Conservation (phyloP, 192 early-diverging fungal species). For the Pilaira anomala region DNA sequence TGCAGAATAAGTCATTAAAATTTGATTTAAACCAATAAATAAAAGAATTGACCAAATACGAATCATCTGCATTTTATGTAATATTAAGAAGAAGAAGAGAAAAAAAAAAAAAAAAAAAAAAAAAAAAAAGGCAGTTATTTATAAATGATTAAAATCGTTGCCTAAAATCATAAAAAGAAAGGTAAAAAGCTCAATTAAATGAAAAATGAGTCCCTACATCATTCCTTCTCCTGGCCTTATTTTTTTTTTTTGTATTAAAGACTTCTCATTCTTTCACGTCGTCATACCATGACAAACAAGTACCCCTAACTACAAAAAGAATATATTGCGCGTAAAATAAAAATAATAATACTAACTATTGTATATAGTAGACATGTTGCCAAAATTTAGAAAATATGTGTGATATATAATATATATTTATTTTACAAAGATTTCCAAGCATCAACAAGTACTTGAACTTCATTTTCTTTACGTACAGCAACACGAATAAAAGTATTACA, state of each 20-base stretch:
- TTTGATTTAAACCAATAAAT: too few species aligned
- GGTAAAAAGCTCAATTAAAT: conserved; percentile 14
- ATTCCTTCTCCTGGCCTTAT: not conserved
- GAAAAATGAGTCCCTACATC: conserved; percentile 3
- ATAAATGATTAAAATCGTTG: conserved; percentile 4
- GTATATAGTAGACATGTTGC: too few species aligned
- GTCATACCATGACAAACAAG: too few species aligned
- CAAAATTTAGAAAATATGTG: too few species aligned
- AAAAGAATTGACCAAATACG: too few species aligned
- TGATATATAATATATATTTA: not conserved
- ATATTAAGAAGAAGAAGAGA: not conserved
- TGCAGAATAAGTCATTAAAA: too few species aligned
- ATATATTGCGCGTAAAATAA: too few species aligned
- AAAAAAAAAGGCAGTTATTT: not conserved
- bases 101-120: not conserved
- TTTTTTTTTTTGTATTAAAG: not conserved
- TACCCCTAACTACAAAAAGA: too few species aligned
- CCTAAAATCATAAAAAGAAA: not conserved
- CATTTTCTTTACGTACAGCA: conserved; percentile 68
- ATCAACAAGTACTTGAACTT: conserved; percentile 65
- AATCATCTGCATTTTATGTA: too few species aligned
- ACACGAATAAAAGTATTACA: conserved; percentile 72
- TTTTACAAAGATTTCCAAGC: conserved; percentile 59
- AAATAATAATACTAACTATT: too few species aligned
- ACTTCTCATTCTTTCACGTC: too few species aligned